Conservation (phyloP, 169 alveolate species). For the Cardiosporidium cionae region DNA sequence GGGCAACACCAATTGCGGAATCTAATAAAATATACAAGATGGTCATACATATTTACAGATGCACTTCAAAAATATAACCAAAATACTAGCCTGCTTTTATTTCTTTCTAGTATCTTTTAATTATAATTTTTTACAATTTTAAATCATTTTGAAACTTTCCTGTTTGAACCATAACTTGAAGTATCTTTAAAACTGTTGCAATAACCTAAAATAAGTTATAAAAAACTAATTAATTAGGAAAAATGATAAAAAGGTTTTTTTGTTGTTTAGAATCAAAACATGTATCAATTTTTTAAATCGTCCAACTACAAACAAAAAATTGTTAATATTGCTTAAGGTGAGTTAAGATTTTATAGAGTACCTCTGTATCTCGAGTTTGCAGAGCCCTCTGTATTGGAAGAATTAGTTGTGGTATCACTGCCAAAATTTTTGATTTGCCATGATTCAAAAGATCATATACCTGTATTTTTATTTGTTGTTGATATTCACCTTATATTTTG, state of each 20-base stretch:
- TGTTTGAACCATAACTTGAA: slow-evolving; percentile 17
- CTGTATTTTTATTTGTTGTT: too few species aligned
- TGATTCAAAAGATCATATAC: slow-evolving; percentile 64
- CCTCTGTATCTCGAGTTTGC: slow-evolving; percentile 83
- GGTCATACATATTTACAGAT: not conserved
- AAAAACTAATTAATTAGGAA: not conserved
- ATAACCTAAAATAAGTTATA: not conserved
- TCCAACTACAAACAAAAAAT: not conserved
- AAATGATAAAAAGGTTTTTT: not conserved
- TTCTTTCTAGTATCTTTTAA: not conserved
- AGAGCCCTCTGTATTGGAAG: slow-evolving; percentile 79
- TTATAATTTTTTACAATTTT: not conserved
- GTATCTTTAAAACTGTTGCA: slow-evolving; percentile 24
- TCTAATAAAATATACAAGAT: not conserved
- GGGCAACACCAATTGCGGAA: slow-evolving; percentile 73
- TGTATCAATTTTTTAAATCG: not conserved
- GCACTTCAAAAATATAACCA: not conserved
- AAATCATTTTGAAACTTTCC: not conserved
- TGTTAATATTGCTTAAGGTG: too few species aligned
- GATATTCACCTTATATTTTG: too few species aligned
- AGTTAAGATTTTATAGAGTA: slow-evolving; percentile 34
- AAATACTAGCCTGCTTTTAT: not conserved
- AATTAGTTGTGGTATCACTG: slow-evolving; percentile 84
- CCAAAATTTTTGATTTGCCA: slow-evolving; percentile 72
- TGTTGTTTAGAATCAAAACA: not conserved